phyloP scores from a whole-genome alignment of 331 rosid genomes.

The Dryas integrifolia region DNA sequence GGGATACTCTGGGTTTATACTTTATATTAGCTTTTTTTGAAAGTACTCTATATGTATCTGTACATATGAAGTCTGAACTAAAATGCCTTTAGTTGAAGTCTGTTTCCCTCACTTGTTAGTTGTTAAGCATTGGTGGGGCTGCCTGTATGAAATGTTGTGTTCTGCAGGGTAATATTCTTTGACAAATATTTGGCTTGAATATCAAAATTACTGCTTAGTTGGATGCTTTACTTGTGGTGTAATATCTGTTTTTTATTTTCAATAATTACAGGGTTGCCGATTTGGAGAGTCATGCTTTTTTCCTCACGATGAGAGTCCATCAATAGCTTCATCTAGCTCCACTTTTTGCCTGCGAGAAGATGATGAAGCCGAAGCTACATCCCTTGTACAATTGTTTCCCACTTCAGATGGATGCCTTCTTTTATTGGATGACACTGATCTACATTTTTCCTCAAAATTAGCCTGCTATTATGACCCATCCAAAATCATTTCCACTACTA shows the following conservation, averaged over 20 bases:
- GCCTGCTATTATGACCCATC: constrained; percentile 51
- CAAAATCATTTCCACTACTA: constrained; percentile 60
- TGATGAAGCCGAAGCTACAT: constrained; percentile 30
- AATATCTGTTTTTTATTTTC: neutral
- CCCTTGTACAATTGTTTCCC: constrained; percentile 51
- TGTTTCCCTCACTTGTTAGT: neutral
- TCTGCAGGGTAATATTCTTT: neutral
- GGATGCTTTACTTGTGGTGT: constrained; percentile 21
- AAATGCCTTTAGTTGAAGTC: neutral
- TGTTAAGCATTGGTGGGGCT: neutral
- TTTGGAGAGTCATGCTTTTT: constrained; percentile 58
- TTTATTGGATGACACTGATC: constrained; percentile 63
- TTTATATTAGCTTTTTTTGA: neutral
- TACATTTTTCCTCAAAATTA: constrained; percentile 48
- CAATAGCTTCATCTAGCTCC: constrained; percentile 29
- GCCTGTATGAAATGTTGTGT: neutral
- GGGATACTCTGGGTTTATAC: neutral
- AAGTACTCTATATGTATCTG: neutral
- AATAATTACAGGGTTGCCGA: constrained; percentile 67
- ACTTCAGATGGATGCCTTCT: constrained; percentile 51
- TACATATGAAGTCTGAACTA: neutral
- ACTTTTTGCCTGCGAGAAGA: constrained; percentile 54
- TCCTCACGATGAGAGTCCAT: constrained; percentile 51
- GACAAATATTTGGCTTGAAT: neutral
- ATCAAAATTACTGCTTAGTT: neutral